Evolutionary conservation across 306 rosid species (phyloP), one percentile per base, ranked within the genome.

Genomic region (Trifolium pratense): DNA sequence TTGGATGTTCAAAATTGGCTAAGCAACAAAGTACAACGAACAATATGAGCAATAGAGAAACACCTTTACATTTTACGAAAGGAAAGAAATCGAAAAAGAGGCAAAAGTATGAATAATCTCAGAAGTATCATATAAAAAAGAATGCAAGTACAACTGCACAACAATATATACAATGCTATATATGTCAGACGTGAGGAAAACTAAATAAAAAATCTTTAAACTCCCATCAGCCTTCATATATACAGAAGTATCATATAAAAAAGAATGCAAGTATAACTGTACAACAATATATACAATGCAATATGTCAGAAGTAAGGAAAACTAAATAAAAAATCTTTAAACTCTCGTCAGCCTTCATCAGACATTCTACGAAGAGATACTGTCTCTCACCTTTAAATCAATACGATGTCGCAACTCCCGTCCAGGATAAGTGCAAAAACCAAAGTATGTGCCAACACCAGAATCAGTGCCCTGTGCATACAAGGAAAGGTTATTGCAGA

Each of bases 391-490:
- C 97, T 91, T 93, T 3, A 93, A 73, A 91, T 93, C 97, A 74
- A 93, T 91, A 31, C 97, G 96, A 77, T 78, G 97, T 17, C 94
- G 88, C 66, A 89, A 63, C 85, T 93, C 98, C 71, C 83, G 83
- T 74, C 98, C 91, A 68, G 94, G 96, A 84, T 89, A 91, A 17
- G 97, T 84, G 84, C 92, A 93, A 49, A 91, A 89, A 29, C 98
- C 98, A 26, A 91, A 93, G 82, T 93, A 93, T 15, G 98, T 93
- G 84, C 89, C 98, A 62, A 91, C 92, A 29, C 92, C 91, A 80
- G 91, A 88, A 75, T 93, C 93, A 68, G 91, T 84, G 31, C 90
- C 96, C 98, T 93, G 87, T 71, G 53, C 36, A 49, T 34, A 21
- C 37, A 74, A 37, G 60, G 60, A 75, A 43, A 51, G 37, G 55